phyloP scores from a whole-genome alignment of 176 grass and related monocot species.

The Triticum timopheevii region DNA sequence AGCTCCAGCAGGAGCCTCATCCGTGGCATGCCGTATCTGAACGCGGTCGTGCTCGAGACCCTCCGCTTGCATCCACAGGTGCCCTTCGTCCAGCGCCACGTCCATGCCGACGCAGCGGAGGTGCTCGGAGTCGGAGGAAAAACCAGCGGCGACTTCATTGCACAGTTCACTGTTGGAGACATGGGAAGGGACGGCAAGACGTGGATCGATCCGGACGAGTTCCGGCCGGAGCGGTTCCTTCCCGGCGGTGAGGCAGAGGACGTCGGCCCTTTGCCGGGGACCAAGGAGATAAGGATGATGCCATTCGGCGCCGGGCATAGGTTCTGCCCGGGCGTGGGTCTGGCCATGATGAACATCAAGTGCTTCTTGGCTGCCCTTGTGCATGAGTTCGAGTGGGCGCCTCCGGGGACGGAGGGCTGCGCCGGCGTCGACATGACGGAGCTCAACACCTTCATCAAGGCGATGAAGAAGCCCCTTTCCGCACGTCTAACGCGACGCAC shows the following conservation, averaged over 20 bases:
- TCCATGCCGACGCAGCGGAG: no score
- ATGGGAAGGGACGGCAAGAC: not conserved
- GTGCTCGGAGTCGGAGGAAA: no score
- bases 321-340: not conserved
- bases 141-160: not conserved
- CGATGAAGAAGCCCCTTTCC: no score
- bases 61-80: no score
- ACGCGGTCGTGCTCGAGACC: no score
- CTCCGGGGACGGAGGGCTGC: not conserved
- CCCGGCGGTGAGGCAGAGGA: no score
- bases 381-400: not conserved
- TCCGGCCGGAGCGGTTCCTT: no score
- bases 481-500: no score
- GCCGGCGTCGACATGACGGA: not conserved
- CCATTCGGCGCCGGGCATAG: not conserved
- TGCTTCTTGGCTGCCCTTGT: not conserved
- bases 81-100: no score
- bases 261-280: not conserved
- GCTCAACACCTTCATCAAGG: no score
- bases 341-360: conserved; percentile 16
- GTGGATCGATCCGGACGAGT: not conserved
- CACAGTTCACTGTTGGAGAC: not conserved
- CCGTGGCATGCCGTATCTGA: no score
- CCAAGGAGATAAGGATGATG: conserved; percentile 5
- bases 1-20: no score